Conservation (phyloP, 1,284 basidiomycete species). For the Cryptococcus sp. region DNA sequence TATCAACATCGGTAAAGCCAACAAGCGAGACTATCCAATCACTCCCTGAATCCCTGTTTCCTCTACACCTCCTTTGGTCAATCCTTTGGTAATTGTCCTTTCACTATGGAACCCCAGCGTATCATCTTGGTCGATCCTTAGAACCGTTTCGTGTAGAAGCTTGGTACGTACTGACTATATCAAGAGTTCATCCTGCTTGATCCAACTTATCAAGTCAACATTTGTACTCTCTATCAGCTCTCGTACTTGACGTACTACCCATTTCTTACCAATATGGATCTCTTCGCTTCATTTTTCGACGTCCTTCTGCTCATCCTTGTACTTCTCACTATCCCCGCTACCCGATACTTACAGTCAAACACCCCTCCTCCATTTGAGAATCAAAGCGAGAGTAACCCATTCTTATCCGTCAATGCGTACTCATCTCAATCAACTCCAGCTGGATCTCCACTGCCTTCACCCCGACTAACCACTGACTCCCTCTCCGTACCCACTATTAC, state of each 20-base stretch:
- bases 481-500: constrained; percentile 15
- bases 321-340: constrained; percentile 14
- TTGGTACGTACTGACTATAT: neutral
- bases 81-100: neutral
- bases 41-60: neutral
- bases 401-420: neutral
- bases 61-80: neutral
- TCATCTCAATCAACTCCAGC: neutral
- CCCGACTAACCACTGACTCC: neutral
- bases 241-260: neutral
- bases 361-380: neutral
- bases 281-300: constrained; percentile 16
- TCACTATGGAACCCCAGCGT: too few species aligned
- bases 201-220: neutral
- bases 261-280: constrained; percentile 9
- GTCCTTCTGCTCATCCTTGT: constrained; percentile 24
- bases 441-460: neutral
- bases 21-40: neutral
- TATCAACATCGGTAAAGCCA: too few species aligned
- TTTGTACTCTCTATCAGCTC: neutral
- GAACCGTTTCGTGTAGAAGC: neutral
- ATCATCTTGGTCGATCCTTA: neutral
- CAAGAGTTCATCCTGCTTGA: neutral
- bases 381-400: neutral
- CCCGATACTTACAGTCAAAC: neutral